A percentile compares a stretch with the other conserved stretches of the same genome.
Evolutionary conservation across 2,329 filamentous ascomycete genomes (phyloP).

Genomic region (Epichloe gansuensis): DNA sequence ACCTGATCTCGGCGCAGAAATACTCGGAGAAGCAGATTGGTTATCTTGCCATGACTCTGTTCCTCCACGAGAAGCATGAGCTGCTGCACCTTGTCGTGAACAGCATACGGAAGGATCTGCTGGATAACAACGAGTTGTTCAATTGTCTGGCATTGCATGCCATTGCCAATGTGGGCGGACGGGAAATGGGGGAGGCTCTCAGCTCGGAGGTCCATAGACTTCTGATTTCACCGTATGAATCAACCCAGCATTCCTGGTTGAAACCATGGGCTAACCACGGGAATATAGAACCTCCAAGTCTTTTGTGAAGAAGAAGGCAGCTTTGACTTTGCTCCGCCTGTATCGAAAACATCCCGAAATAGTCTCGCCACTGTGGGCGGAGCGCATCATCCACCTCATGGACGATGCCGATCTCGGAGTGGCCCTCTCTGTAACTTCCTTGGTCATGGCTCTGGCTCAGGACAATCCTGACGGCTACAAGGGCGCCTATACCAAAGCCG

Average conservation of each 20-base stretch:
- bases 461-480: constrained; percentile 92
- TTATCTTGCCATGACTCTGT: constrained; percentile 92
- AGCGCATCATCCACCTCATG: constrained; percentile 97
- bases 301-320: constrained; percentile 99
- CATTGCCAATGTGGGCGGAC: constrained; percentile 91
- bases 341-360: constrained; percentile 93
- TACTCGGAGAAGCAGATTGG: constrained; percentile 99
- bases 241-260: background rate
- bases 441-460: constrained; percentile 88
- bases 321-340: constrained; percentile 77
- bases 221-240: constrained; percentile 77
- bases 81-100: constrained; percentile 93
- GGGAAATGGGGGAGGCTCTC: constrained; percentile 96
- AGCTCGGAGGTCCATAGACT: constrained; percentile 85
- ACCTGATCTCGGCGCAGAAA: constrained; percentile 89
- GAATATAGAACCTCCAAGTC: constrained; percentile 58
- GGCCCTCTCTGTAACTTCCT: constrained; percentile 83
- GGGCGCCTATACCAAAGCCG: constrained; percentile 87
- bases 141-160: constrained; percentile 95
- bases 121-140: constrained; percentile 93
- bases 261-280: background rate
- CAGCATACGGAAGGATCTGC: constrained; percentile 89
- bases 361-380: constrained; percentile 91
- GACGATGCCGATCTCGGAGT: constrained; percentile 92
- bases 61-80: constrained; percentile 94